Base-by-base conservation (phyloP, 352 stramenopile genomes). In the Elongisporangium undulatum region DNA sequence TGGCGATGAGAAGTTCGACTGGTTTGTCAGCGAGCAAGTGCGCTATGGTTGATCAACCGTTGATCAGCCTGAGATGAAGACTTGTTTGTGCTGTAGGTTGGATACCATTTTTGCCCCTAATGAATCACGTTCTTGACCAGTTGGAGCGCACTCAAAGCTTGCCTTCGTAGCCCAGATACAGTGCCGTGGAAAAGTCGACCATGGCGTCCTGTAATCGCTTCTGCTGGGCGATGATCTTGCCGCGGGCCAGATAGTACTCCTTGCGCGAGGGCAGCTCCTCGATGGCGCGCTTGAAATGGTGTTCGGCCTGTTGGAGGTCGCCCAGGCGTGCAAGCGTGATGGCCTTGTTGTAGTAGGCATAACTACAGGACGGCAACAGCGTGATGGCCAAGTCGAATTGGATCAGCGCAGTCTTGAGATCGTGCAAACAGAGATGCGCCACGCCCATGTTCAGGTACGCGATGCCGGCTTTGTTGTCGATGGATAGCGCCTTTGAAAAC, bases 201-300 rank as follows among this genome's bases (percentile, higher is more conserved):
- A 93, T 89, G 3, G 83, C 81, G 54, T 91, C 83, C 48, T 91
- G 81, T 51, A 91, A 60, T 3, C 79, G 79, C 65, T 89, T 90
- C 41, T 90, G 83, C 51, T 85, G 63, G 29, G 83, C 77, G 45
- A 91, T 73, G 49, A 93, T 76, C 61, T 87, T 86, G 39, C 79
- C 83, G 3, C 79, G 65, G 13, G 75, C 73, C 17, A 91, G 55
- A 49, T 90, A 93, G 56, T 85, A 91, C 54, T 85, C 79, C 49
- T 84, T 78, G 10, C 67, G 67, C n/a, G 79, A 88, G 23, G 83
- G 83, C 13, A 91, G 61, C 34, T 82, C 69, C 19, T 89, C 69
- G 16, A 93, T 90, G 15, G 81, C 81, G n/a, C 77, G 68, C 54
- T 85, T 88, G 48, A 90, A 81, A 45, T 83, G 55, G 23, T 65